Base-by-base conservation (phyloP, 2,329 filamentous ascomycete species). In the Phaeosphaeriaceae sp. region DNA sequence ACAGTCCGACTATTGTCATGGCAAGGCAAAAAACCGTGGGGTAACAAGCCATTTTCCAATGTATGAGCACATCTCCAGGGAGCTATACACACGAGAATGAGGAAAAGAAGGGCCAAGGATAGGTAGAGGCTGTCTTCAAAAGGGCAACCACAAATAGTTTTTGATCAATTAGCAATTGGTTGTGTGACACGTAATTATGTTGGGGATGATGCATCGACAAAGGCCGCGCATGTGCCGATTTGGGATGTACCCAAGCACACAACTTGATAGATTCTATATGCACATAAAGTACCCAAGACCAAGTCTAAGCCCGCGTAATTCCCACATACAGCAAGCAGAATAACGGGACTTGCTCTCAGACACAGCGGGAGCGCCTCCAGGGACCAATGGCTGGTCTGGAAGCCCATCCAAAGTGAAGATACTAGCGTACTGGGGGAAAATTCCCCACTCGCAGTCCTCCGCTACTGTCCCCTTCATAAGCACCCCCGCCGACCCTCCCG, bases 21-120 rank as follows among this genome's bases (percentile, higher is more conserved):
- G 49, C 35, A 13, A 49, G 64, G 67, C 68, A 70, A 67, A 64
- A 70, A 65, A 62, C 64, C 68, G 68, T 72, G 69, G 68, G 69
- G 68, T 71, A 71, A 53, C 57, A 58, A 57, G 52, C 56, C 56
- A 65, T 65, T 61, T 66, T 66, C 63, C 57, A 54, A 55, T 54
- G 60, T 61, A 58, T 63, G 58, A 66, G 57, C 6, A n/a, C n/a
- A n/a, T n/a, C n/a, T n/a, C n/a, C n/a, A n/a, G n/a, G n/a, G n/a
- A n/a, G n/a, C n/a, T n/a, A n/a, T n/a, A n/a, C 58, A 59, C 52
- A 56, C 52, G 46, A 58, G 52, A 49, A 57, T 52, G n/a, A 46
- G 60, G 53, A 46, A 61, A 57, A 46, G 37, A 28, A 30, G 36
- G 17, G 28, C 40, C n/a, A n/a, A n/a, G n/a, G n/a, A n/a, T n/a